Base-by-base conservation (phyloP, 2,329 filamentous ascomycete species). In the Botrytis porri region DNA sequence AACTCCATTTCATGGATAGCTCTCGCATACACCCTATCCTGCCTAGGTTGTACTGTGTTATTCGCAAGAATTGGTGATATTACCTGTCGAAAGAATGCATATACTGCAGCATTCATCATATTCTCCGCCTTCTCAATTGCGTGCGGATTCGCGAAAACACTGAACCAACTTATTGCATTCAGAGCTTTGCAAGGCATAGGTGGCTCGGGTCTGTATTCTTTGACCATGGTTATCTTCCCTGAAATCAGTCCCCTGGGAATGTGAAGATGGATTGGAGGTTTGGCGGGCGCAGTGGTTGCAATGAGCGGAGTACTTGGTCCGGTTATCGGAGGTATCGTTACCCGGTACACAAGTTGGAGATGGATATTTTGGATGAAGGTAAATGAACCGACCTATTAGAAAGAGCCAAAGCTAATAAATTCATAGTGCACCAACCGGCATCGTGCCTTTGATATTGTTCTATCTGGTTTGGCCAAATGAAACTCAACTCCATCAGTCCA, bases 81-180 rank as follows among this genome's bases (percentile, higher is more conserved):
- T 20, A 18, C 62, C 37, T 73, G 73, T 37, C 70, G 73, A 22
- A 48, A 73, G 48, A 74, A 59, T 70, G 72, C 73, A 20, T 72
- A 35, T 45, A n/a, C 59, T 14, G 35, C 35, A 37, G 69, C 86
- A 43, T 88, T 86, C 75, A 69, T 86, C 59, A 78, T 89, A 29
- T 90, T 90, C 75, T 82, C 89, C 70, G 82, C 79, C 43, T 89
- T 89, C 76, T 90, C 88, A 0, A 77, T 89, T 3, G 88, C 82
- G 4, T 89, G 88, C 76, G 88, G 85, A 1, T 85, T 84, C 73
- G 80, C 84, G 10, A 76, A 81, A 66, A 83, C 73, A 32, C 75
- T 88, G 61, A 76, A 79, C 12, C 83, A 88, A 77, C 81, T 82
- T 12, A 80, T 81, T 63, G 75, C 76, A 20, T 79, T 75, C 57